Evolutionary conservation across 129 eudicot species (phyloP), one percentile per base, ranked within the genome.

Genomic region (Tagetes patula): DNA sequence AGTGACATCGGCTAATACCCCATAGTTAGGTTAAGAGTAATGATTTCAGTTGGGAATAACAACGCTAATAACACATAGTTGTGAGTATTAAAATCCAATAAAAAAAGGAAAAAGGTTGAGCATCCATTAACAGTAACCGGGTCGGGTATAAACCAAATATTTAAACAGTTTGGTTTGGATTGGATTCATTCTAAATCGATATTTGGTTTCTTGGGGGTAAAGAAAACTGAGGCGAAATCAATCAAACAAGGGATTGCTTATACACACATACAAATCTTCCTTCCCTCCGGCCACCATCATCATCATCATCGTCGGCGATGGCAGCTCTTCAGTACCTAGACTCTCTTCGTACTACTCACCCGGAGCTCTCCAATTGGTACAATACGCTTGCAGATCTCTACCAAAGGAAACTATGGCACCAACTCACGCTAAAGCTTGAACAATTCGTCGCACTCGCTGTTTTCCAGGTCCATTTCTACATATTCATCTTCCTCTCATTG

Each of bases 371-470:
- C 40, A 94, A 92, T 46, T 89, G 97, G 91, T 89, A 78, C 78
- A 81, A 72, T 32, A 76, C 96, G 63, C 89, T 92, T 27, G 82
- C 97, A 69, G 97, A 92, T 89, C 87, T 92, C 79, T 89, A 92
- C 81, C 91, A 92, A 71, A 81, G 90, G 62, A 92, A 92, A 82
- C 89, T 92, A 47, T 92, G 96, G 96, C 97, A 92, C 60, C 97
- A 92, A 81, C 96, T 89, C 46, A 81, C 97, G 56, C 86, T 81
- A 66, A 92, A 89, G 77, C 96, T 92, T 60, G 96, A 92, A 70
- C 94, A 89, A 30, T 89, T 92, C 75, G 86, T 89, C 43, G 80
- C 98, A 27, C 96, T 83, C 75, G 81, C 96, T 53, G 88, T 85
- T 39, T 88, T 92, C 64, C 96, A 88, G 93, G 96, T 87, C 14